Evolutionary conservation across 306 rosid genomes (phyloP).

Genomic region (Nissolia schottii): DNA sequence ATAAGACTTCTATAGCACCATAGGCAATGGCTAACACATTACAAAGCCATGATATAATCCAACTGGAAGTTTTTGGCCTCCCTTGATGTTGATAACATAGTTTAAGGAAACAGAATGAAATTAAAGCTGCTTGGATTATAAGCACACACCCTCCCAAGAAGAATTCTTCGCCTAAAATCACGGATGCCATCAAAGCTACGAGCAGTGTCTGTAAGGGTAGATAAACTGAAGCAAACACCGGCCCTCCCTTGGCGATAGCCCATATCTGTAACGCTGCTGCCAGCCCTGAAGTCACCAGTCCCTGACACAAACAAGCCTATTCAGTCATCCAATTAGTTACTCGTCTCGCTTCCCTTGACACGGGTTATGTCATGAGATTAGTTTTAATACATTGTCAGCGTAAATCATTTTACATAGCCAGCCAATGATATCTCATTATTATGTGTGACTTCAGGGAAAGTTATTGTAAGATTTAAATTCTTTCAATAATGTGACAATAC

Average conservation of each 20-base stretch:
- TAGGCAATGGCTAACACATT: neutral
- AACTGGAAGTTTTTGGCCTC: neutral
- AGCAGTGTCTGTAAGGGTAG: constrained; percentile 58
- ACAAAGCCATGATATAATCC: neutral
- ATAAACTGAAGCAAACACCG: constrained; percentile 58
- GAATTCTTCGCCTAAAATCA: constrained; percentile 57
- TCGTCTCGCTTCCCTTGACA: neutral
- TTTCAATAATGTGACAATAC: too few relatives aligned
- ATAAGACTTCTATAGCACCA: neutral
- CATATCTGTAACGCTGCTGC: constrained; percentile 73
- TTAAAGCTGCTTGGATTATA: neutral
- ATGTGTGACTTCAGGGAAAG: too few relatives aligned
- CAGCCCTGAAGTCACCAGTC: constrained; percentile 60
- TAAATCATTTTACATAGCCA: too few relatives aligned
- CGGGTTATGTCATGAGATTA: too few relatives aligned
- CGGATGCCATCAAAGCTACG: constrained; percentile 50
- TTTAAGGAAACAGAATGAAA: neutral
- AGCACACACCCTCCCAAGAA: constrained; percentile 62
- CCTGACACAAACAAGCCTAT: constrained; percentile 46
- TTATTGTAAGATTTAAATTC: too few relatives aligned
- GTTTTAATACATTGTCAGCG: too few relatives aligned
- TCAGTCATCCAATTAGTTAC: neutral
- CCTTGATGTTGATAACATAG: neutral
- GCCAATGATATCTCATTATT: too few relatives aligned
- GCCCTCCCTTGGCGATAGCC: constrained; percentile 67